Percentiles rank a stretch among this genome's conserved stretches.
phyloP scores from a whole-genome alignment of 1,139 yeast genomes.

The Lodderomyces elongisporus region DNA sequence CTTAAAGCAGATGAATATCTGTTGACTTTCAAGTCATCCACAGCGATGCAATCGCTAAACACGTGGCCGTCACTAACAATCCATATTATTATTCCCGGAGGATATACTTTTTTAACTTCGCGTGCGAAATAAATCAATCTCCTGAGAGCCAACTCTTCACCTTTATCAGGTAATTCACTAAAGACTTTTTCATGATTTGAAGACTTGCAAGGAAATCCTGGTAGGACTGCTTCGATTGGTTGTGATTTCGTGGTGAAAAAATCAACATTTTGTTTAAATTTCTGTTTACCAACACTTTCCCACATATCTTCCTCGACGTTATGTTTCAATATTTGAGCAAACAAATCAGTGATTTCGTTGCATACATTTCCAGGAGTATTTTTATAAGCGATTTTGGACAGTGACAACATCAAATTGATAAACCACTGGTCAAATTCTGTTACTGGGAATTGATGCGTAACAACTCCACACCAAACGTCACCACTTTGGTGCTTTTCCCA shows the following conservation, averaged over 20 bases:
- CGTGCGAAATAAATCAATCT: slow-evolving; percentile 29
- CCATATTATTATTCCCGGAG: slow-evolving; percentile 52
- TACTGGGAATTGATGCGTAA: slow-evolving; percentile 20
- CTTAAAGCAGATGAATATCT: slow-evolving; percentile 41
- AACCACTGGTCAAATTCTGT: slow-evolving; percentile 33
- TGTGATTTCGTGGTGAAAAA: slow-evolving; percentile 46
- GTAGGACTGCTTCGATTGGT: slow-evolving; percentile 52
- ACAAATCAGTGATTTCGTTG: slow-evolving; percentile 22
- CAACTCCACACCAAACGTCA: slow-evolving; percentile 19
- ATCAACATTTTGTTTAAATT: slow-evolving; percentile 36
- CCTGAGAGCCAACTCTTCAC: slow-evolving; percentile 36
- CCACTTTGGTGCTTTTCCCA: slow-evolving; percentile 16
- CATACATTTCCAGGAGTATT: slow-evolving; percentile 10
- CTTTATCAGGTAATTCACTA: slow-evolving; percentile 46
- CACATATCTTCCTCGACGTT: slow-evolving; percentile 45
- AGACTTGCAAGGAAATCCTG: slow-evolving; percentile 64
- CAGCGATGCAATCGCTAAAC: slow-evolving; percentile 55
- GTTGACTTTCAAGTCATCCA: slow-evolving; percentile 50
- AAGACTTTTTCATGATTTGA: slow-evolving; percentile 53
- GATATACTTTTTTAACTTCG: slow-evolving; percentile 35
- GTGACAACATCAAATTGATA: slow-evolving; percentile 20
- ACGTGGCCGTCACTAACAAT: slow-evolving; percentile 66
- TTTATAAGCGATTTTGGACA: slow-evolving; percentile 11
- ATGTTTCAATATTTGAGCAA: slow-evolving; percentile 44
- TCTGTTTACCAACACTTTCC: slow-evolving; percentile 39